A percentile compares a stretch with the other conserved stretches of the same genome.
phyloP scores from a whole-genome alignment of 2,329 filamentous ascomycete species.

The Clonostachys chloroleuca region DNA sequence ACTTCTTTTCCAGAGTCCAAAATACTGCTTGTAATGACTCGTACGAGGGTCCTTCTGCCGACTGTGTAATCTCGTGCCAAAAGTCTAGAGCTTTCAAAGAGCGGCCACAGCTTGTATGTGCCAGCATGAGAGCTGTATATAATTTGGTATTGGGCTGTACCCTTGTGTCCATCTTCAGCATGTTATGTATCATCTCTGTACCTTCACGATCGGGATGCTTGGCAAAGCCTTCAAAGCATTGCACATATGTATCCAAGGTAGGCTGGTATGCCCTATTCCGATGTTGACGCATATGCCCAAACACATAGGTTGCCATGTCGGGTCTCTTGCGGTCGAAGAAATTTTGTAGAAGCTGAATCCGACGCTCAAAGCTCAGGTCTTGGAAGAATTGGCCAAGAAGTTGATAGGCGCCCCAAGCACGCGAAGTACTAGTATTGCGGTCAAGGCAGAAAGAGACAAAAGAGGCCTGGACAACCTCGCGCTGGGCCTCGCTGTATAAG shows the following conservation, averaged over 20 bases:
- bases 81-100: constrained; percentile 67
- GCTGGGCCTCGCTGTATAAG: constrained; percentile 66
- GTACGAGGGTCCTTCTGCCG: constrained; percentile 81
- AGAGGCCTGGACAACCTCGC: constrained; percentile 58
- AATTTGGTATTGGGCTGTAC: constrained; percentile 73
- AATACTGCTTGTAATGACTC: constrained; percentile 78
- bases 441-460: constrained; percentile 69
- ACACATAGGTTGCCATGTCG: constrained; percentile 83
- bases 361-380: constrained; percentile 59
- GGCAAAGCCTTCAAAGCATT: constrained; percentile 73
- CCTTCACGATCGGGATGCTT: constrained; percentile 48
- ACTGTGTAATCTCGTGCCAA: constrained; percentile 81
- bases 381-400: constrained; percentile 61
- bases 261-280: constrained; percentile 60
- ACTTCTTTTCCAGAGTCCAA: constrained; percentile 64
- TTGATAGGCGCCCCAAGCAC: constrained; percentile 63
- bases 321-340: constrained; percentile 76
- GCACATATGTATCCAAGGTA: constrained; percentile 68
- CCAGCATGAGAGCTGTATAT: constrained; percentile 83
- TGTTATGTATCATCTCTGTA: constrained; percentile 78
- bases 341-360: constrained; percentile 70
- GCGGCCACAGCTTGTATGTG: constrained; percentile 68
- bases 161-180: constrained; percentile 87
- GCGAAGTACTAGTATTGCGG: constrained; percentile 52
- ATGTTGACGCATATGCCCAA: constrained; percentile 90